These are phyloP conservation scores for Rosa lucieae DNA, from an alignment of 306 rosid genomes.

Conservation along the genomic window DNA sequence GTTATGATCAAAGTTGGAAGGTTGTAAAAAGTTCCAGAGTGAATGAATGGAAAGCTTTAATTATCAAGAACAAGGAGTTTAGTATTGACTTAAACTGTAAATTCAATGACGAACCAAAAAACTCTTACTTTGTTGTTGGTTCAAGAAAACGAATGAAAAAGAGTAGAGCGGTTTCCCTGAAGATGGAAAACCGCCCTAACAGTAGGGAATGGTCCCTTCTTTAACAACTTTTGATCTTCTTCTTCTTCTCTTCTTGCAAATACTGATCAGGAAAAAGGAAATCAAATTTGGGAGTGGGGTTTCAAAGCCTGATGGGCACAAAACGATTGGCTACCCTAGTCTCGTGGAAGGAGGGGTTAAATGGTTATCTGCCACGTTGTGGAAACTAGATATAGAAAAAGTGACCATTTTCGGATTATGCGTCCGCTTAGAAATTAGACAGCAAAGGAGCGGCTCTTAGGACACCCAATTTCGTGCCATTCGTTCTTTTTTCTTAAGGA, in stretches of 20 bases:
- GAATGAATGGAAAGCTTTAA: background rate
- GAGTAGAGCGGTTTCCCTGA: conserved; percentile 47
- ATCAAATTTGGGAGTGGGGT: background rate
- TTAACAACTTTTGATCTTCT: background rate
- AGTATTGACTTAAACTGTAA: background rate
- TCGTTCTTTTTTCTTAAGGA: background rate
- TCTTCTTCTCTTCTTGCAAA: background rate
- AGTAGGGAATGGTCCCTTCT: conserved; percentile 1
- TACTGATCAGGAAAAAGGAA: background rate
- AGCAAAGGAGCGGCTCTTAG: background rate
- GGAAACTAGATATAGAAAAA: background rate
- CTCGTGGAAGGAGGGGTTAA: background rate
- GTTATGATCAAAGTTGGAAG: conserved; percentile 1
- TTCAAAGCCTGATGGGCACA: background rate
- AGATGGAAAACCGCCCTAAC: conserved; percentile 52
- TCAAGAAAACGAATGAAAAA: conserved; percentile 2
- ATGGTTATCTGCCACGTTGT: conserved; percentile 13
- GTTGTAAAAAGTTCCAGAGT: background rate
- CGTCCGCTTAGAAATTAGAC: background rate
- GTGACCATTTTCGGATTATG: background rate
- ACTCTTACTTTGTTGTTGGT: background rate
- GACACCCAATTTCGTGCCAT: background rate
- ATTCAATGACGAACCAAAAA: background rate
- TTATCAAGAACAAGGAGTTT: background rate
- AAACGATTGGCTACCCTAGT: conserved; percentile 16